A percentile compares a stretch with the other conserved stretches of the same genome.
These are phyloP conservation scores for Diaporthe helianthi DNA, from an alignment of 2,329 filamentous ascomycete species.

Conservation along the genomic window DNA sequence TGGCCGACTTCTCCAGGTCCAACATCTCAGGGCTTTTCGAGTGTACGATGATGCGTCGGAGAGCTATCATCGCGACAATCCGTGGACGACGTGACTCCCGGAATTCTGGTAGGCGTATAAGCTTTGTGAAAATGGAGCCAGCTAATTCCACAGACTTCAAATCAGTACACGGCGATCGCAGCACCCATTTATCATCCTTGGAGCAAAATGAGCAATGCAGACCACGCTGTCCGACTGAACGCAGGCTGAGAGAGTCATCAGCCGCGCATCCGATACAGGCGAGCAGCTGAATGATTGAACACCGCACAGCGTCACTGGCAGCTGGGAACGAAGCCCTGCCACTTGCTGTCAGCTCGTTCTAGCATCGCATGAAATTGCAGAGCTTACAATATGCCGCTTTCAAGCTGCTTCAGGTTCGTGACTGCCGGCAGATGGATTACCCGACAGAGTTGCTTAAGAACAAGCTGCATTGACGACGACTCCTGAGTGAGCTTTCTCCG, in stretches of 20 bases:
- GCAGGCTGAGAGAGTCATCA: slow-evolving; percentile 50
- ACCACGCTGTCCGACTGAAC: slow-evolving; percentile 27
- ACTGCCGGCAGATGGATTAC: slow-evolving; percentile 6
- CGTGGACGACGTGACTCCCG: slow-evolving; percentile 65
- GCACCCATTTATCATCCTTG: slow-evolving; percentile 5
- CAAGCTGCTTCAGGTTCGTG: slow-evolving; percentile 11
- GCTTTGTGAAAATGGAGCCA: slow-evolving; percentile 52
- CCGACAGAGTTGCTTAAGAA: slow-evolving; percentile 21
- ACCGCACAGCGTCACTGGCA: slow-evolving; percentile 38
- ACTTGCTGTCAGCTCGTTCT: not conserved
- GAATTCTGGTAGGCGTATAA: slow-evolving; percentile 56
- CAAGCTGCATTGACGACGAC: not conserved
- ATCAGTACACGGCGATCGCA: slow-evolving; percentile 37
- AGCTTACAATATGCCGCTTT: slow-evolving; percentile 29
- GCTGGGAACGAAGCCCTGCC: slow-evolving; percentile 35
- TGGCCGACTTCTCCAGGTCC: slow-evolving; percentile 69
- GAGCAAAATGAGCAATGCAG: slow-evolving; percentile 40
- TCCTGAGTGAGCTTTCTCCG: slow-evolving; percentile 14
- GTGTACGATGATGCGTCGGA: slow-evolving; percentile 75
- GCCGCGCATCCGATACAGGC: slow-evolving; percentile 64
- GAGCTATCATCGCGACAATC: slow-evolving; percentile 73
- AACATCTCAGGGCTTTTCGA: slow-evolving; percentile 65
- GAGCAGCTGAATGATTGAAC: slow-evolving; percentile 51
- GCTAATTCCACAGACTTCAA: slow-evolving; percentile 46
- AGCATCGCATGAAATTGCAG: not conserved